Evolutionary conservation across 2,329 filamentous ascomycete species (phyloP), one percentile per base, ranked within the genome.

Genomic region (Xylariaceae sp.): DNA sequence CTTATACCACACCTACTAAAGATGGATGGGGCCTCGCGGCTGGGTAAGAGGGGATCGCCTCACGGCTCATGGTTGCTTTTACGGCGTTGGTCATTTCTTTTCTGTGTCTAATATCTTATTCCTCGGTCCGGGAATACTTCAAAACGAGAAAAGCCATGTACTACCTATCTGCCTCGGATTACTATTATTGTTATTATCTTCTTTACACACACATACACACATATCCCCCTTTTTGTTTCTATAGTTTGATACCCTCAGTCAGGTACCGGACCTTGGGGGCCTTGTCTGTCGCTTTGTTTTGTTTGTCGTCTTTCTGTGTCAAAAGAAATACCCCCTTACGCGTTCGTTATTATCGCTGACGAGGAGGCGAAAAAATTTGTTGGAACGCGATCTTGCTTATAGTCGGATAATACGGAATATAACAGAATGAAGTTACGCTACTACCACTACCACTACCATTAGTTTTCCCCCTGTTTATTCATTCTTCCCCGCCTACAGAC

Each of bases 21-120:
- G 66, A 70, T 65, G 63, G 65, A 58, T 55, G 59, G 60, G 45
- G 68, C 68, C 68, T 70, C 68, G 60, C 68, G 68, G 68, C 68
- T 66, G 61, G 57, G 62, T 55, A 65, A 68, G 64, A 69, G 59
- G 55, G 64, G 59, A 62, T 59, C 61, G 67, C 67, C 67, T 70
- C 67, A 64, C 67, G 67, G 67, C 67, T 68, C 60, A 65, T 58
- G 54, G 64, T 63, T 60, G 40, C 47, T 52, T 62, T 52, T 52
- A 64, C 43, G 63, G 64, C 60, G 65, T 67, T 57, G 59, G 61
- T 56, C 52, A 43, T 50, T 50, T 52, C 20, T 41, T 52, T 54
- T 44, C 37, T 44, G 26, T 53, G 48, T 54, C 29, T 54, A 61
- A 54, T 59, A 56, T 55, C 55, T 54, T 45, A 44, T 53, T 42